A percentile compares a stretch with the other conserved stretches of the same genome.
phyloP scores from a whole-genome alignment of 1,284 basidiomycete genomes.

The Cutaneotrichosporon dermatis region DNA sequence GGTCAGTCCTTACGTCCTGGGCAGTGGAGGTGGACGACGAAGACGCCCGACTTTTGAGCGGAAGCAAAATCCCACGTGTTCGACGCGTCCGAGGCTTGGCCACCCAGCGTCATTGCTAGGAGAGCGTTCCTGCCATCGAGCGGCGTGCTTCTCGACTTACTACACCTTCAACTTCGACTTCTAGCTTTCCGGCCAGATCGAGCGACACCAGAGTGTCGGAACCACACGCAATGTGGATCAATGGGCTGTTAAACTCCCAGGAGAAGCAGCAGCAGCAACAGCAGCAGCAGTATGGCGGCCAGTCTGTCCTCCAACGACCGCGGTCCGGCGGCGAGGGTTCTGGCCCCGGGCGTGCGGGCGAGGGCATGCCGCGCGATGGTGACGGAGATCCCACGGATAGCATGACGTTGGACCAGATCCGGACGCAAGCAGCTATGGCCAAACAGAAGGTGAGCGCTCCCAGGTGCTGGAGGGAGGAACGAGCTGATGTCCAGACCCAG shows the following conservation, averaged over 20 bases:
- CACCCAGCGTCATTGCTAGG: too few species aligned
- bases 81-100: too few species aligned
- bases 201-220: too few species aligned
- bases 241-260: not conserved
- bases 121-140: too few species aligned
- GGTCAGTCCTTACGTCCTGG: too few species aligned
- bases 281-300: not conserved
- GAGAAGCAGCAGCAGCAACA: not conserved
- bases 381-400: slow-evolving; percentile 23
- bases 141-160: too few species aligned
- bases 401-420: slow-evolving; percentile 35
- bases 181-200: too few species aligned
- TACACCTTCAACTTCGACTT: too few species aligned
- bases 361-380: slow-evolving; percentile 14
- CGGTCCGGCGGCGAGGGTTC: slow-evolving; percentile 13
- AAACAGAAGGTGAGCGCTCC: slow-evolving; percentile 29
- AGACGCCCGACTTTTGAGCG: too few species aligned
- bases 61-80: too few species aligned
- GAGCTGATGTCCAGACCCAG: slow-evolving; percentile 54
- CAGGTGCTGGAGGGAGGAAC: not conserved
- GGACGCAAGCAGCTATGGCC: slow-evolving; percentile 22
- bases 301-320: slow-evolving; percentile 2
- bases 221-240: not conserved
- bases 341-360: slow-evolving; percentile 13
- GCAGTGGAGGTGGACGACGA: too few species aligned